These are phyloP conservation scores for Dioscorea dumetorum DNA, from an alignment of 106 monocot genomes.

Conservation along the genomic window DNA sequence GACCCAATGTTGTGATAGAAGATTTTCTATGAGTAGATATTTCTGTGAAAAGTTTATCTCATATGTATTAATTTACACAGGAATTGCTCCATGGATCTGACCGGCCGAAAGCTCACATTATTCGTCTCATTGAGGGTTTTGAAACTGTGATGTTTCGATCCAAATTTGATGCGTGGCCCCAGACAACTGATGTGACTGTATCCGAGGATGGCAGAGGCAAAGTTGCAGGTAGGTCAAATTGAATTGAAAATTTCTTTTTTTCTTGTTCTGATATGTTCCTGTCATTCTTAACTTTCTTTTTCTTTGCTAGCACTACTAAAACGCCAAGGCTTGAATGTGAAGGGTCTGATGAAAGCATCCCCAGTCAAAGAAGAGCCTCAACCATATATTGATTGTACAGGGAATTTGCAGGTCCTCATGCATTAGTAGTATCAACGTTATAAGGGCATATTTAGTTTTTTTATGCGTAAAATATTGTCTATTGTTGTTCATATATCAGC, in stretches of 20 bases:
- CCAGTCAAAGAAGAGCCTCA: conserved; percentile 81
- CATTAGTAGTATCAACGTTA: background rate
- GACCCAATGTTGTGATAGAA: too few relatives aligned
- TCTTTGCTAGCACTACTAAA: conserved; percentile 59
- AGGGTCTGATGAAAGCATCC: conserved; percentile 70
- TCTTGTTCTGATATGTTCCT: background rate
- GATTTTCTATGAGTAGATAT: too few relatives aligned
- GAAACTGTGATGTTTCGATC: conserved; percentile 65
- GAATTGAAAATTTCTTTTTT: background rate
- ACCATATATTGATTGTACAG: conserved; percentile 86
- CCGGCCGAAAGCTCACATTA: conserved; percentile 49
- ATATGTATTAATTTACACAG: conserved; percentile 18
- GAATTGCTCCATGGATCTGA: conserved; percentile 35
- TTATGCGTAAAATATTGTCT: too few relatives aligned
- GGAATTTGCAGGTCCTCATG: conserved; percentile 62
- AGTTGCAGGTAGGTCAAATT: conserved; percentile 64
- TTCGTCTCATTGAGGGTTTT: conserved; percentile 74
- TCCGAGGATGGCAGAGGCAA: conserved; percentile 86
- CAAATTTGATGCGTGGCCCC: conserved; percentile 71
- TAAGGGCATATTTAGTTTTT: background rate
- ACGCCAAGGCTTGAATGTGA: conserved; percentile 91
- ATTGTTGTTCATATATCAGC: too few relatives aligned
- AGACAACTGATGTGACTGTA: conserved; percentile 39
- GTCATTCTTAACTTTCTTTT: background rate
- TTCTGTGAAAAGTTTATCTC: background rate